phyloP scores from a whole-genome alignment of 148 eudicot genomes.

The Fagopyrum esculentum region DNA sequence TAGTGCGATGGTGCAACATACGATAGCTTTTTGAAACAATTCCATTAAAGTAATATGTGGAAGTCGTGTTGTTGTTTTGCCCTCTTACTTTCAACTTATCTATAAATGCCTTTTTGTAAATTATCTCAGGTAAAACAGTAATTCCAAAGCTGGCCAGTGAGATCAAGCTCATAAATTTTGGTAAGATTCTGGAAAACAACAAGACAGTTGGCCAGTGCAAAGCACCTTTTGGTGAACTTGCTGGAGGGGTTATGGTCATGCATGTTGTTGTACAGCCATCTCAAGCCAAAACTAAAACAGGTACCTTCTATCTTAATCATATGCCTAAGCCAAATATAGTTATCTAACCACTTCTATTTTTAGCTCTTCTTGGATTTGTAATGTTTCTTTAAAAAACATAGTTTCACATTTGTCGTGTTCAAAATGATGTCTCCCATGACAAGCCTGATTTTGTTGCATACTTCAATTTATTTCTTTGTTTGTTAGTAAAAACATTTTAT shows the following conservation, averaged over 20 bases:
- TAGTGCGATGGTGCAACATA: no score
- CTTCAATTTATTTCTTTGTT: neutral
- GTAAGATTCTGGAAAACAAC: conserved; percentile 86
- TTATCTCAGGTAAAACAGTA: conserved; percentile 51
- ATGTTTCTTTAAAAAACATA: neutral
- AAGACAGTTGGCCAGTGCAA: conserved; percentile 88
- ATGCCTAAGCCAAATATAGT: neutral
- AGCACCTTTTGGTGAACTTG: conserved; percentile 79
- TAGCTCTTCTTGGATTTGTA: neutral
- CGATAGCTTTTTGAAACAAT: no score
- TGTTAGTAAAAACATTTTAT: neutral
- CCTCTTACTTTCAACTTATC: neutral
- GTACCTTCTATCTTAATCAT: conserved; percentile 26
- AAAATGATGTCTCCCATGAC: neutral
- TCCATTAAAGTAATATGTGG: neutral
- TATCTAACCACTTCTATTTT: neutral
- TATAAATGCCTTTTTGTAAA: neutral
- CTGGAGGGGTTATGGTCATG: conserved; percentile 75
- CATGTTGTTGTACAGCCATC: conserved; percentile 97
- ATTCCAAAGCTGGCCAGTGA: conserved; percentile 77
- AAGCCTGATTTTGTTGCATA: neutral
- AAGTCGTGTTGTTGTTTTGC: neutral
- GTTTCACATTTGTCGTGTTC: neutral
- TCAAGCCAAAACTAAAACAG: conserved; percentile 72
- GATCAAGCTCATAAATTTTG: conserved; percentile 80